phyloP scores from a whole-genome alignment of 345 rosid genomes.

The Salix purpurea region DNA sequence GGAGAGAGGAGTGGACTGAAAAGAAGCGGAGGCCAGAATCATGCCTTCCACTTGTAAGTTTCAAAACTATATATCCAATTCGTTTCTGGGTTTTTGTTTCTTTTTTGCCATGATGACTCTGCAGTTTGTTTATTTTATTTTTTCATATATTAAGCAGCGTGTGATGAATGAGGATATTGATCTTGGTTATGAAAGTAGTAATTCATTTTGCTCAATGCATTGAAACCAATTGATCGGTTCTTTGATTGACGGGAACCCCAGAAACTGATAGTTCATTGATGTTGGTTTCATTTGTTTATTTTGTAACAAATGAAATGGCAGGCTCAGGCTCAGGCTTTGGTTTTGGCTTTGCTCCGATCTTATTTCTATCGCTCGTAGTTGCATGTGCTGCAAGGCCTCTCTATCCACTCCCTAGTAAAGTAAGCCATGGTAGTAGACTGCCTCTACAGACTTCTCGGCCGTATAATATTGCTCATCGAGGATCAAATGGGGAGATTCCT shows the following conservation, averaged over 20 bases:
- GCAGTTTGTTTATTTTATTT: background rate
- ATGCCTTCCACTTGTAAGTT: constrained; percentile 9
- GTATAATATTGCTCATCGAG: constrained; percentile 85
- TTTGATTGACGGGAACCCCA: no score
- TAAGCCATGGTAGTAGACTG: constrained; percentile 32
- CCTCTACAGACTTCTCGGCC: constrained; percentile 89
- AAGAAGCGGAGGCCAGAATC: background rate
- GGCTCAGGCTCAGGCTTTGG: constrained; percentile 24
- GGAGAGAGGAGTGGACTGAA: background rate
- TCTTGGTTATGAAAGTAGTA: background rate
- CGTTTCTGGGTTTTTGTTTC: background rate
- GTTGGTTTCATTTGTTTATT: no score
- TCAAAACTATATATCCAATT: background rate
- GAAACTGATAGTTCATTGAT: no score
- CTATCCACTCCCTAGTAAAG: constrained; percentile 80
- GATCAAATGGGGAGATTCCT: constrained; percentile 91
- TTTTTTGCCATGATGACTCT: no score
- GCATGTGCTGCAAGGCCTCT: constrained; percentile 63
- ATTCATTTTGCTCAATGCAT: no score
- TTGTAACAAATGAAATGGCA: no score
- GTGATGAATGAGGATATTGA: background rate
- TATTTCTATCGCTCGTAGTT: constrained; percentile 40
- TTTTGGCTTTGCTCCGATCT: constrained; percentile 41
- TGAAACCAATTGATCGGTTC: no score
- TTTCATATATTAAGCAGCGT: background rate